Conservation (phyloP, 768 basidiomycete genomes). For the Lepiota venenata region DNA sequence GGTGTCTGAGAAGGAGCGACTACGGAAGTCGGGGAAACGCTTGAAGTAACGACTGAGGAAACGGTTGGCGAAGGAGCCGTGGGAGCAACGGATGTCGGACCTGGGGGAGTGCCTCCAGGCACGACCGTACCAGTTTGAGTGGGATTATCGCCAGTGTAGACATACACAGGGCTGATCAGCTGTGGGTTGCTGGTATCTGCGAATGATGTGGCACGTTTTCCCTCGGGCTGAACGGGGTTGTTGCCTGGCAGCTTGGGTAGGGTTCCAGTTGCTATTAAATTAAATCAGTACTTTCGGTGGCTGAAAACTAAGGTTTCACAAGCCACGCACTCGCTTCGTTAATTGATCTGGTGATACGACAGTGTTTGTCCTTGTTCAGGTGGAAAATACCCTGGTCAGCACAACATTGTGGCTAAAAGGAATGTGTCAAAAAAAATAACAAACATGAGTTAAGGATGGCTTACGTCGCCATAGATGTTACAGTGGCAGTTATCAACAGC, state of each 20-base stretch:
- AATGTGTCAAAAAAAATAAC: conserved; percentile 4
- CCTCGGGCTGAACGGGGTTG: conserved; percentile 44
- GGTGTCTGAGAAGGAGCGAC: not conserved
- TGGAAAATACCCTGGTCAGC: conserved; percentile 41
- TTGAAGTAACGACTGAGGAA: not conserved
- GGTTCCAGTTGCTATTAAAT: conserved; percentile 39
- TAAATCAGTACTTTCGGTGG: not conserved
- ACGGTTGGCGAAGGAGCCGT: not conserved
- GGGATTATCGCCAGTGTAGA: conserved; percentile 40
- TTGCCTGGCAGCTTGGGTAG: conserved; percentile 47
- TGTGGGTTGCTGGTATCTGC: conserved; percentile 33
- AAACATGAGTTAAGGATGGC: conserved; percentile 10
- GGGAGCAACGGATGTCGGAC: conserved; percentile 9
- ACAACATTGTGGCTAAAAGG: conserved; percentile 40
- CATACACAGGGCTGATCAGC: conserved; percentile 41
- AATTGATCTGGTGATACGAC: conserved; percentile 43
- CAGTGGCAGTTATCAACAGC: conserved; percentile 55
- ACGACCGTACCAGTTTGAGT: conserved; percentile 31
- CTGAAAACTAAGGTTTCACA: not conserved
- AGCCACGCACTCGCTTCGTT: conserved; percentile 40
- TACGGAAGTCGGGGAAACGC: not conserved
- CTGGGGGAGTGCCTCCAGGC: conserved; percentile 4
- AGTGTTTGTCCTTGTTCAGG: conserved; percentile 35
- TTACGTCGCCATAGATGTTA: conserved; percentile 39
- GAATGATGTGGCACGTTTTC: conserved; percentile 28